These are phyloP conservation scores for Talaromyces trachyspermus DNA, from an alignment of 495 filamentous ascomycete species.

Conservation along the genomic window DNA sequence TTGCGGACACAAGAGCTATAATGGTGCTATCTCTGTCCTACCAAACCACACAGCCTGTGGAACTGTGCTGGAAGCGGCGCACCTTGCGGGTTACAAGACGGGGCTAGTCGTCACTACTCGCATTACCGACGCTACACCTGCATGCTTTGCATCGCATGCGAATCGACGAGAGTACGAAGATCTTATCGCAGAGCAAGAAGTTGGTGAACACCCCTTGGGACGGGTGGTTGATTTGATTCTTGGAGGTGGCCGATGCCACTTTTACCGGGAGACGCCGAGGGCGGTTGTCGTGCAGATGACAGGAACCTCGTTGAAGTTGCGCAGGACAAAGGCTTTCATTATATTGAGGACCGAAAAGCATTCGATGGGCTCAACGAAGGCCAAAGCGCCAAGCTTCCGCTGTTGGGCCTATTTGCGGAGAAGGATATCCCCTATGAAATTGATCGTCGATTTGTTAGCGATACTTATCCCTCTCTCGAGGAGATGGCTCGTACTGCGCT, in stretches of 20 bases:
- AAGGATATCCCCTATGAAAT: constrained; percentile 88
- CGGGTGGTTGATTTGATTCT: constrained; percentile 84
- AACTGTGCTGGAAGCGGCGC: constrained; percentile 90
- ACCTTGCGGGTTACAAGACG: constrained; percentile 83
- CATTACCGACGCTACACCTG: constrained; percentile 95
- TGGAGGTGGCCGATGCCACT: constrained; percentile 89
- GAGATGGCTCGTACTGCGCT: constrained; percentile 87
- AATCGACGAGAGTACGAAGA: constrained; percentile 75
- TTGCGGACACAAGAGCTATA: constrained; percentile 88
- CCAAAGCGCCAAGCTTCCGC: constrained; percentile 64
- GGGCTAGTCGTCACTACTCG: constrained; percentile 93
- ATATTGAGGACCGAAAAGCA: constrained; percentile 59
- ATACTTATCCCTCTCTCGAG: constrained; percentile 78
- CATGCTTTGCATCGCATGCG: constrained; percentile 88
- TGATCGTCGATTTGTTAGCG: constrained; percentile 69
- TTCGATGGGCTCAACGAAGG: constrained; percentile 73
- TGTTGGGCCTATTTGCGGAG: constrained; percentile 79
- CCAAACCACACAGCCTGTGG: constrained; percentile 83
- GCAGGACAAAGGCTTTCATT: constrained; percentile 69
- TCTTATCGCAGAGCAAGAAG: constrained; percentile 81
- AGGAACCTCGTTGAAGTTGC: constrained; percentile 63
- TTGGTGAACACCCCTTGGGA: constrained; percentile 80
- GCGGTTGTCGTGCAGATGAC: constrained; percentile 70
- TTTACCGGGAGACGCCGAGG: constrained; percentile 70
- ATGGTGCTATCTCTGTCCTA: constrained; percentile 85